phyloP scores from a whole-genome alignment of 2,329 filamentous ascomycete species.

The Hypomyces perniciosus region DNA sequence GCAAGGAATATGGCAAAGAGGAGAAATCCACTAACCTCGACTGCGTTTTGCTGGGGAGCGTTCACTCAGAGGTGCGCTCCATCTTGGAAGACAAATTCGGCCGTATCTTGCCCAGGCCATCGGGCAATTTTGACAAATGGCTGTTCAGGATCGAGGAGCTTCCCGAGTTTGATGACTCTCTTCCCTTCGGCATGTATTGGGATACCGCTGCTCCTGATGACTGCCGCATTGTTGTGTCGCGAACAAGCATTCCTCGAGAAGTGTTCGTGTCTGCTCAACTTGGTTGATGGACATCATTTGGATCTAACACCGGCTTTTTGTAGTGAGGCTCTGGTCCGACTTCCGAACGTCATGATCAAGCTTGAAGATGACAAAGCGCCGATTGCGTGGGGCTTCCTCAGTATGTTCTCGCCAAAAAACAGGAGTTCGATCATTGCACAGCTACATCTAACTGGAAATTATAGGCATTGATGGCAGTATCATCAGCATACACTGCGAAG shows the following conservation, averaged over 20 bases:
- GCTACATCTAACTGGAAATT: neutral
- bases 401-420: constrained; percentile 20
- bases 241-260: constrained; percentile 52
- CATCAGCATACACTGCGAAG: constrained; percentile 55
- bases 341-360: constrained; percentile 44
- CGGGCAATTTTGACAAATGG: constrained; percentile 48
- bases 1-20: constrained; percentile 17
- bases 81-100: constrained; percentile 20
- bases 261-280: constrained; percentile 31
- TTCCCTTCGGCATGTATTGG: constrained; percentile 51
- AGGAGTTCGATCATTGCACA: neutral
- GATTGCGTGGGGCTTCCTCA: constrained; percentile 60
- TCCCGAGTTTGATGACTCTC: constrained; percentile 25
- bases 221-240: constrained; percentile 46
- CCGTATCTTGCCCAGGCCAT: constrained; percentile 22
- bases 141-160: constrained; percentile 45
- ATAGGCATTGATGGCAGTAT: constrained; percentile 56
- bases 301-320: neutral
- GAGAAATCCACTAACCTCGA: constrained; percentile 16
- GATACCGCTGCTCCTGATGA: constrained; percentile 45
- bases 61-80: constrained; percentile 25
- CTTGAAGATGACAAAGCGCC: constrained; percentile 39
- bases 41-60: constrained; percentile 31
- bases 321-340: constrained; percentile 36
- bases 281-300: neutral